Evolutionary conservation across 2,329 filamentous ascomycete genomes (phyloP).

Genomic region (Paracorniculantispora psalliotae): DNA sequence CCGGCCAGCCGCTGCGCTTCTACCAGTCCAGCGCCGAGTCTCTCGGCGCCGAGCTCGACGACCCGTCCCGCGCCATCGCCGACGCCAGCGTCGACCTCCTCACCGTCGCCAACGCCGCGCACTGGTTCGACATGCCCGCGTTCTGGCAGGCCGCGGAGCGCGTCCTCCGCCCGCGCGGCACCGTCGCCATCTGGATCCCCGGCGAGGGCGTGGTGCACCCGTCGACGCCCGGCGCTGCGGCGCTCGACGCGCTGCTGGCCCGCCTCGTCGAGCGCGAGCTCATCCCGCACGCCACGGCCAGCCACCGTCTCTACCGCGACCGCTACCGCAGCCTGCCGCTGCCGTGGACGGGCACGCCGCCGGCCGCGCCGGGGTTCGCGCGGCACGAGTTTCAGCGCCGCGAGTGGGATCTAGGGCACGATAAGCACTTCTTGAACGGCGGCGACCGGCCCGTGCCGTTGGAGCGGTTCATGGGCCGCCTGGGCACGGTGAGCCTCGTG

Average conservation of each 20-base stretch:
- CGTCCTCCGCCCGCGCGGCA: conserved; percentile 48
- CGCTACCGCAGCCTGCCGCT: conserved; percentile 40
- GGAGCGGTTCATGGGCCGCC: conserved; percentile 30
- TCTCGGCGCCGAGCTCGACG: conserved; percentile 30
- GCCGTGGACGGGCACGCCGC: conserved; percentile 41
- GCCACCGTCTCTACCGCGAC: conserved; percentile 36
- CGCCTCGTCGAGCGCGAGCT: conserved; percentile 33
- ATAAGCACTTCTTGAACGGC: conserved; percentile 24
- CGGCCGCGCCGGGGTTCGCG: conserved; percentile 35
- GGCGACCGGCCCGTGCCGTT: conserved; percentile 20
- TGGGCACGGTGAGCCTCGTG: conserved; percentile 35
- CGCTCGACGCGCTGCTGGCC: conserved; percentile 37
- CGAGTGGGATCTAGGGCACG: conserved; percentile 35
- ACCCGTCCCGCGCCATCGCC: conserved; percentile 45
- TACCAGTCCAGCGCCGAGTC: conserved; percentile 40
- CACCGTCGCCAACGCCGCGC: conserved; percentile 44
- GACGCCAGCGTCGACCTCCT: conserved; percentile 44
- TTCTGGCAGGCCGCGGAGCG: conserved; percentile 46
- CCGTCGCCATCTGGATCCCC: conserved; percentile 46
- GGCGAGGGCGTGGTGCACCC: conserved; percentile 25
- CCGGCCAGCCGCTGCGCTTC: conserved; percentile 33
- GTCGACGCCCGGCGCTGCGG: conserved; percentile 33
- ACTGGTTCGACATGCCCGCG: conserved; percentile 52
- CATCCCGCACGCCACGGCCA: conserved; percentile 32
- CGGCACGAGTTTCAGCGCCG: conserved; percentile 32